Evolutionary conservation across 1,139 yeast genomes (phyloP).

Genomic region (Saccharomyces hybrid): DNA sequence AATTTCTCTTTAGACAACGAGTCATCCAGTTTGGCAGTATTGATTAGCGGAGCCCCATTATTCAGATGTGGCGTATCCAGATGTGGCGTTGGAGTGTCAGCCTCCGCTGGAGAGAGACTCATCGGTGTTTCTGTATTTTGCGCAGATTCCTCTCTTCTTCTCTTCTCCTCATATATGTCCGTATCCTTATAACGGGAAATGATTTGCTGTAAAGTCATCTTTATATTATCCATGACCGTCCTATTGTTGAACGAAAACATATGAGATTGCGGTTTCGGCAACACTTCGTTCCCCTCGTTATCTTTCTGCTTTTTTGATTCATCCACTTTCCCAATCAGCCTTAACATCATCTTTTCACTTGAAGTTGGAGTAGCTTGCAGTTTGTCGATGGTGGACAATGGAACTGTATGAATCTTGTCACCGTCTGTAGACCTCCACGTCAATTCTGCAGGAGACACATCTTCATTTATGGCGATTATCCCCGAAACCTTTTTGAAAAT

Average conservation of each 20-base stretch:
- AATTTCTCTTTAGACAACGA: slow-evolving; percentile 43
- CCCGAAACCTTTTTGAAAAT: slow-evolving; percentile 60
- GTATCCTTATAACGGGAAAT: slow-evolving; percentile 60
- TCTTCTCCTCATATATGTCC: slow-evolving; percentile 29
- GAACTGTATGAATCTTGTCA: slow-evolving; percentile 38
- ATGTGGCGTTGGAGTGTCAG: slow-evolving; percentile 8
- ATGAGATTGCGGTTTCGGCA: slow-evolving; percentile 39
- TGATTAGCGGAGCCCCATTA: slow-evolving; percentile 31
- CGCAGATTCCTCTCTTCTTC: slow-evolving; percentile 18
- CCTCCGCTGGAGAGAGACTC: slow-evolving; percentile 29
- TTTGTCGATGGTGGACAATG: slow-evolving; percentile 47
- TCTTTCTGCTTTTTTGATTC: slow-evolving; percentile 25
- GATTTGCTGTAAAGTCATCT: slow-evolving; percentile 60
- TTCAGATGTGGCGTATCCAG: slow-evolving; percentile 3
- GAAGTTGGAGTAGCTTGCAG: slow-evolving; percentile 71
- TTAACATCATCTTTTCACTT: slow-evolving; percentile 61
- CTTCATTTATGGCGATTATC: slow-evolving; percentile 57
- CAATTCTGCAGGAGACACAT: slow-evolving; percentile 53
- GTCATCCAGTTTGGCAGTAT: slow-evolving; percentile 35
- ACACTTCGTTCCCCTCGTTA: slow-evolving; percentile 33
- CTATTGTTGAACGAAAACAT: slow-evolving; percentile 61
- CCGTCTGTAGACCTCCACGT: slow-evolving; percentile 68
- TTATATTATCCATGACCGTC: slow-evolving; percentile 67
- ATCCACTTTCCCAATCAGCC: slow-evolving; percentile 41
- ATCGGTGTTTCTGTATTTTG: not conserved